Percentiles rank a stretch among this genome's conserved stretches.
Evolutionary conservation across 352 stramenopile species (phyloP).

Genomic region (Phytophthora vignae): DNA sequence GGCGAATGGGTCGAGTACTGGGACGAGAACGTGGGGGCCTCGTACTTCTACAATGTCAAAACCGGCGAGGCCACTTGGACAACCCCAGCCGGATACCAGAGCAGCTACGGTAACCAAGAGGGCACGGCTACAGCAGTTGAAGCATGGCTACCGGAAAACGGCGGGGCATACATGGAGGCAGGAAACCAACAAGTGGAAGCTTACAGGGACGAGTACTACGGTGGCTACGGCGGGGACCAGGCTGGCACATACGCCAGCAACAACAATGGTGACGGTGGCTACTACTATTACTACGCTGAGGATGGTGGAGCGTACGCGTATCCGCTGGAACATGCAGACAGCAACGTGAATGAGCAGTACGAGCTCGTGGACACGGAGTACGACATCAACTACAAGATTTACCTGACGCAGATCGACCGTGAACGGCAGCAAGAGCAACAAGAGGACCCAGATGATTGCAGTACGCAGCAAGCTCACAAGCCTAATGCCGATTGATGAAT

Average conservation of each 20-base stretch:
- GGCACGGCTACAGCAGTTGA: slow-evolving; percentile 12
- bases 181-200: slow-evolving; percentile 18
- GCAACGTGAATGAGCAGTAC: slow-evolving; percentile 11
- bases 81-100: slow-evolving; percentile 44
- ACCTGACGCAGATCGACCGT: slow-evolving; percentile 58
- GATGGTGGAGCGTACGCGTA: slow-evolving; percentile 23
- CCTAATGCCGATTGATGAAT: not conserved
- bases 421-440: slow-evolving; percentile 30
- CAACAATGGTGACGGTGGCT: slow-evolving; percentile 6
- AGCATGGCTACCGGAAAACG: slow-evolving; percentile 21
- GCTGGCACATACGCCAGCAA: slow-evolving; percentile 18
- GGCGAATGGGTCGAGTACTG: slow-evolving; percentile 78
- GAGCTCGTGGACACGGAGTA: slow-evolving; percentile 60
- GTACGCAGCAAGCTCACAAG: not conserved
- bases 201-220: slow-evolving; percentile 15
- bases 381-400: slow-evolving; percentile 80
- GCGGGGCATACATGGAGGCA: slow-evolving; percentile 17
- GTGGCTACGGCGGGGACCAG: slow-evolving; percentile 11
- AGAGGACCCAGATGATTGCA: not conserved
- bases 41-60: slow-evolving; percentile 77
- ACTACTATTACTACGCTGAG: slow-evolving; percentile 38
- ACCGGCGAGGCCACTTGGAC: slow-evolving; percentile 79
- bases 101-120: slow-evolving; percentile 25
- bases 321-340: slow-evolving; percentile 16
- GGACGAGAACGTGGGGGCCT: slow-evolving; percentile 69